Evolutionary conservation across 768 basidiomycete genomes (phyloP), one percentile per base, ranked within the genome.

Genomic region (Suillus discolor): DNA sequence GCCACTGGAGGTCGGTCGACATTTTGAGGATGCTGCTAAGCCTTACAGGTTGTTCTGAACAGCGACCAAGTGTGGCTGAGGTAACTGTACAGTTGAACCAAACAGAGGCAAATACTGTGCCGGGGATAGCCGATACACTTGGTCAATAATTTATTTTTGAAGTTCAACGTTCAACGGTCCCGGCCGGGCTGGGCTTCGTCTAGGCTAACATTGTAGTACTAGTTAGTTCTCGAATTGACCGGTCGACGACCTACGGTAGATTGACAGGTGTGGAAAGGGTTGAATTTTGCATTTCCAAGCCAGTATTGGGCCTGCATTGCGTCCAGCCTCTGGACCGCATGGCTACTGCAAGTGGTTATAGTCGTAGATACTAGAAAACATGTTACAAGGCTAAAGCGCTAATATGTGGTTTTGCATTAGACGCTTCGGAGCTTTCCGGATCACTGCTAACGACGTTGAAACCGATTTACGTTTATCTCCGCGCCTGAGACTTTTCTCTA

Each of bases 1-100:
- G 89, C 95, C 95, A 97, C 83, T 96, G 87, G 79, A 97, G 92
- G 79, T 96, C 94, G 83, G 82, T 76, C 74, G 93, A 93, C 93
- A 94, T 94, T 76, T 80, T 87, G 81, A 66, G 64, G 59, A 60
- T 60, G 41, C 59, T 60, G 59, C 59, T 60, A 20, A 60, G 18
- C 41, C 59, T 60, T 63, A 41, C 53, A 59, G 49, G 54, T 65
- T 63, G 64, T 62, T 47, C 66, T 31, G 31, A 62, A 67, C 65
- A 66, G 63, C 57, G 75, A 69, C 61, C 68, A 15, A 67, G 1
- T 69, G 75, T 77, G 75, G 77, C 77, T 77, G 75, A 72, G 25
- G 28, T 13, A 70, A 72, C 75, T 77, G 73, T 77, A 78, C 65
- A 77, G 75, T 78, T 25, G 0, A 67, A 53, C 42, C 71, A 76